Evolutionary conservation across 176 grass and related monocot species (phyloP).

Genomic region (Tillandsia fasciculata): DNA sequence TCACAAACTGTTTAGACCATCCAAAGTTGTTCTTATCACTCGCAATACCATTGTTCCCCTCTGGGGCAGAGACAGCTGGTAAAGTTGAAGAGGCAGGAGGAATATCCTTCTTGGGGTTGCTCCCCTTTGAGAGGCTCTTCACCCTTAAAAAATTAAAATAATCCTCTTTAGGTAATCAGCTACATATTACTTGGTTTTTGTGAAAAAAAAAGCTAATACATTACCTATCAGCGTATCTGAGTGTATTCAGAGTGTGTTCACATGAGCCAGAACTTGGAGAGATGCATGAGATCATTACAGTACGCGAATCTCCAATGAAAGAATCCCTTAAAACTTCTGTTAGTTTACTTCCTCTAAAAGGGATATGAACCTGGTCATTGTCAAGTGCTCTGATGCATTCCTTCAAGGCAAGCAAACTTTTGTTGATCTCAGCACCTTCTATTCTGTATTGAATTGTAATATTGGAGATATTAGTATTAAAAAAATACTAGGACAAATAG

Average conservation of each 20-base stretch:
- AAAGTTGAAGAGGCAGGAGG: slow-evolving; percentile 35
- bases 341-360: slow-evolving; percentile 95
- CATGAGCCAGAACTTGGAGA: slow-evolving; percentile 97
- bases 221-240: slow-evolving; percentile 98
- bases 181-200: too few relatives aligned
- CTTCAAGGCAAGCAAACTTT: slow-evolving; percentile 97
- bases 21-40: slow-evolving; percentile 51
- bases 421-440: slow-evolving; percentile 99
- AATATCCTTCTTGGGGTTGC: slow-evolving; percentile 63
- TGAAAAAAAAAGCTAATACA: slow-evolving; percentile 7
- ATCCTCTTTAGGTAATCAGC: neutral
- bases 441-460: slow-evolving; percentile 50
- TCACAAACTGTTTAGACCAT: slow-evolving; percentile 53
- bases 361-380: slow-evolving; percentile 96
- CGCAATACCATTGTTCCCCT: slow-evolving; percentile 38
- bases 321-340: slow-evolving; percentile 96
- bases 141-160: slow-evolving; percentile 46
- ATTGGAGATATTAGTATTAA: slow-evolving; percentile 9
- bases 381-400: slow-evolving; percentile 98
- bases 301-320: slow-evolving; percentile 84
- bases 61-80: slow-evolving; percentile 33
- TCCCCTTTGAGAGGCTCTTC: slow-evolving; percentile 87
- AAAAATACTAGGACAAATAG: slow-evolving; percentile 8
- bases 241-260: slow-evolving; percentile 93
- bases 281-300: slow-evolving; percentile 99